Evolutionary conservation across 129 eudicot species (phyloP).

Genomic region (Artemisia argyi): DNA sequence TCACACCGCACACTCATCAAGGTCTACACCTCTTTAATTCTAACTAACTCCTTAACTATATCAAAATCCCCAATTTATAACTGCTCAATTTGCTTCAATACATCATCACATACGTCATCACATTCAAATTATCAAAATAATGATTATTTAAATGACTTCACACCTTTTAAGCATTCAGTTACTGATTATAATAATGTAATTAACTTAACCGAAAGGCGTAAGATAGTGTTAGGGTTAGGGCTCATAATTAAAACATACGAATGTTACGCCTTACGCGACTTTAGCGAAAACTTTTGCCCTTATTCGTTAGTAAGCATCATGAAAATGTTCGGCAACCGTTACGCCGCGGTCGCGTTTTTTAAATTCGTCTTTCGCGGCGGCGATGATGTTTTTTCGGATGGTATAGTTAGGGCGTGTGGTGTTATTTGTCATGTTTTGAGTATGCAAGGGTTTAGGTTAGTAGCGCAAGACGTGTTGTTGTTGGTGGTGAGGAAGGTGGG

Average conservation of each 20-base stretch:
- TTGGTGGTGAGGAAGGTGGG: slow-evolving; percentile 61
- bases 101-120: slow-evolving; percentile 31
- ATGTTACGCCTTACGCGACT: slow-evolving; percentile 23
- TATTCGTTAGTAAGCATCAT: slow-evolving; percentile 55
- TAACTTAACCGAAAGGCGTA: slow-evolving; percentile 67
- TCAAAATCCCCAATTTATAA: slow-evolving; percentile 27
- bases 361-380: slow-evolving; percentile 47
- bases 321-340: slow-evolving; percentile 42
- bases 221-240: slow-evolving; percentile 49
- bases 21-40: slow-evolving; percentile 38
- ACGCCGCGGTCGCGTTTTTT: slow-evolving; percentile 62
- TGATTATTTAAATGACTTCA: slow-evolving; percentile 55
- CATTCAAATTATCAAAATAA: slow-evolving; percentile 12
- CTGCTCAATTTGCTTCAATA: slow-evolving; percentile 30
- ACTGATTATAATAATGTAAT: slow-evolving; percentile 25
- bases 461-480: slow-evolving; percentile 74
- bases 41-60: slow-evolving; percentile 13
- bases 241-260: slow-evolving; percentile 48
- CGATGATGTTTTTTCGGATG: slow-evolving; percentile 35
- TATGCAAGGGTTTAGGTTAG: slow-evolving; percentile 40
- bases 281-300: slow-evolving; percentile 61
- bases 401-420: slow-evolving; percentile 45
- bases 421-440: slow-evolving; percentile 54
- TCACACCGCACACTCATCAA: slow-evolving; percentile 35
- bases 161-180: slow-evolving; percentile 34